Conservation (phyloP, 805 yeast species). For the Isabelozyma gotoi region DNA sequence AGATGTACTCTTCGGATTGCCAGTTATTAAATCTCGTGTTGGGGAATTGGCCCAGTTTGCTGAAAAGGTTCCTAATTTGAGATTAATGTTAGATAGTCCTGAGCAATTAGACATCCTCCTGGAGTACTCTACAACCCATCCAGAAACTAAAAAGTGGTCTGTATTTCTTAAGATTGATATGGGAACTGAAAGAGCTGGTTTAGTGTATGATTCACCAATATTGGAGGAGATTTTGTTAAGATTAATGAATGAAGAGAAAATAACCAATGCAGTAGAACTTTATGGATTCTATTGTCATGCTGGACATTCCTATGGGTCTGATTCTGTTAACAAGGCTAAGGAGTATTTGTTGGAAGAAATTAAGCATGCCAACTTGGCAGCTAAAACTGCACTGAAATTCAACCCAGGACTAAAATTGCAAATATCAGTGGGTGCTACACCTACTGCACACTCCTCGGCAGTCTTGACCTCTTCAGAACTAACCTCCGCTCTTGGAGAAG, state of each 20-base stretch:
- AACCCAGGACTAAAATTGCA: conserved; percentile 41
- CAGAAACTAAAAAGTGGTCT: conserved; percentile 49
- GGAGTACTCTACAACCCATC: conserved; percentile 27
- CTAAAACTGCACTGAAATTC: conserved; percentile 30
- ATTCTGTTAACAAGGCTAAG: conserved; percentile 46
- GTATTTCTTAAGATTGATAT: conserved; percentile 66
- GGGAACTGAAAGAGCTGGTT: conserved; percentile 75
- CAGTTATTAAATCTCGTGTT: conserved; percentile 47
- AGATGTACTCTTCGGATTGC: conserved; percentile 40
- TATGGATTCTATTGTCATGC: conserved; percentile 79
- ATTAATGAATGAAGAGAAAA: conserved; percentile 21
- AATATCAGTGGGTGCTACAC: conserved; percentile 80
- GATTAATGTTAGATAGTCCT: conserved; percentile 60
- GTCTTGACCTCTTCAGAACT: conserved; percentile 19
- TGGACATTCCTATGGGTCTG: conserved; percentile 67
- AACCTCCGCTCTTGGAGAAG: conserved; percentile 13
- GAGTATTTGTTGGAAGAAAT: conserved; percentile 55
- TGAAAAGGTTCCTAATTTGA: conserved; percentile 40
- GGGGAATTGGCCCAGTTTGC: conserved; percentile 47
- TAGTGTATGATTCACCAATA: conserved; percentile 25
- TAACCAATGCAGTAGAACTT: conserved; percentile 37
- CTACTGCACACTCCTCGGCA: conserved; percentile 66
- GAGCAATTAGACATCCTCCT: conserved; percentile 54
- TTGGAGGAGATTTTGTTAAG: conserved; percentile 35
- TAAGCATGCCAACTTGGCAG: conserved; percentile 54